Conservation (phyloP, 2,329 filamentous ascomycete genomes). For the Saccharata proteae region DNA sequence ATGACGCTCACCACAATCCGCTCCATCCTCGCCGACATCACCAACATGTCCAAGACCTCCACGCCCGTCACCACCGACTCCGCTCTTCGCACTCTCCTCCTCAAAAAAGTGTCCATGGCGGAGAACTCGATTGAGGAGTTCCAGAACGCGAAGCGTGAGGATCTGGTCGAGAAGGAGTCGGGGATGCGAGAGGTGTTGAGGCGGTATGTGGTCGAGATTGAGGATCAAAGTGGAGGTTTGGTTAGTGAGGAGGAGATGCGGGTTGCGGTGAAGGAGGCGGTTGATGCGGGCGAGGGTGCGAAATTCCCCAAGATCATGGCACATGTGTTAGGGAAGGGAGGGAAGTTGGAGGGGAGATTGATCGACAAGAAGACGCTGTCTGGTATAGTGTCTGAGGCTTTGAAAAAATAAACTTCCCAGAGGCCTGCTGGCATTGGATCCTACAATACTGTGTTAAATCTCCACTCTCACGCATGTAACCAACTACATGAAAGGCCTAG, state of each 20-base stretch:
- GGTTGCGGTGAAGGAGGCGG: constrained; percentile 37
- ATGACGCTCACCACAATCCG: constrained; percentile 58
- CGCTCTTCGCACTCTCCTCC: constrained; percentile 55
- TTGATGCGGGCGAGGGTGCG: constrained; percentile 41
- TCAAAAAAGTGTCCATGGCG: constrained; percentile 47
- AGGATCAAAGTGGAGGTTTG: constrained; percentile 24
- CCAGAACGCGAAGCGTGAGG: constrained; percentile 48
- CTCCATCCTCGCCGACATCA: constrained; percentile 53
- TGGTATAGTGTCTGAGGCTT: no score
- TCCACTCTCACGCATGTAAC: no score
- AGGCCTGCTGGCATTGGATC: no score
- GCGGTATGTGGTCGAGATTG: constrained; percentile 50
- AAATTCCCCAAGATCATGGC: no score
- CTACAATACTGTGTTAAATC: no score
- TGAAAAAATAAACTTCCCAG: no score
- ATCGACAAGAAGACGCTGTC: no score
- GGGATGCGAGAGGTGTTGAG: constrained; percentile 52
- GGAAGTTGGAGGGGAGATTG: no score
- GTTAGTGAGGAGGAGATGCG: constrained; percentile 48
- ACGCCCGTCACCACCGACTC: constrained; percentile 58
- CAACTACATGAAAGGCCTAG: no score
- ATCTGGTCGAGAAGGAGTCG: constrained; percentile 60
- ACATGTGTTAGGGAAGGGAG: no score
- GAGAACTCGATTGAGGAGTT: constrained; percentile 54
- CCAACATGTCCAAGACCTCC: constrained; percentile 63